A percentile compares a stretch with the other conserved stretches of the same genome.
Evolutionary conservation across 768 basidiomycete genomes (phyloP).

Genomic region (Tubosaeta brunneosetosa): DNA sequence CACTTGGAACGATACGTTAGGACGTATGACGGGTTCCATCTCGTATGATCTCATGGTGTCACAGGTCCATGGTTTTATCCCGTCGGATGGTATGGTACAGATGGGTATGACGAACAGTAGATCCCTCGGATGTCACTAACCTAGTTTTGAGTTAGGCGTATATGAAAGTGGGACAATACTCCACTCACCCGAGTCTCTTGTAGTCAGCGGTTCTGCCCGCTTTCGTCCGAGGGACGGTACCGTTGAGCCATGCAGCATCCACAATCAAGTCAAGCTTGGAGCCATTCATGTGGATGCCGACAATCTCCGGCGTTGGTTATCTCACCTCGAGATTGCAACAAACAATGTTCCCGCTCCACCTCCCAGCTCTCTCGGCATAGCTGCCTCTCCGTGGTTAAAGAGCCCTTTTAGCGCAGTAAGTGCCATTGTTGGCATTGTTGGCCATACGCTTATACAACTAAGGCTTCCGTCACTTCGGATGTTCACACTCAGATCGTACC

Average conservation of each 20-base stretch:
- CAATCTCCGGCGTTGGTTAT: constrained; percentile 21
- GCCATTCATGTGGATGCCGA: constrained; percentile 47
- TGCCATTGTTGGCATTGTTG: not conserved
- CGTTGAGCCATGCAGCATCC: constrained; percentile 51
- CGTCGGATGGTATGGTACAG: constrained; percentile 16
- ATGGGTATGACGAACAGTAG: constrained; percentile 26
- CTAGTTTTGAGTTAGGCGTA: constrained; percentile 8
- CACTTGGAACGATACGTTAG: constrained; percentile 69
- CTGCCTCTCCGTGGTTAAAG: constrained; percentile 25
- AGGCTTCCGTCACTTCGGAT: constrained; percentile 20
- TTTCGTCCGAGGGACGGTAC: constrained; percentile 57
- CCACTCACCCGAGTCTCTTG: constrained; percentile 41
- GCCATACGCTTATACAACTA: constrained; percentile 1
- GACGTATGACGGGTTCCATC: constrained; percentile 54
- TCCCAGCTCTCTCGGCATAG: constrained; percentile 1
- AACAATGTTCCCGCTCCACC: constrained; percentile 1
- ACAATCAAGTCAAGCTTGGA: constrained; percentile 41
- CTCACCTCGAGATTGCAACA: constrained; percentile 6
- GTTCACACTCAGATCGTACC: constrained; percentile 6
- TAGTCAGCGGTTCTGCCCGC: constrained; percentile 43
- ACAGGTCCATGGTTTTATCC: constrained; percentile 42
- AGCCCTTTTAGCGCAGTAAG: constrained; percentile 25
- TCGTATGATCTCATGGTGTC: constrained; percentile 47
- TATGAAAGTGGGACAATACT: constrained; percentile 37
- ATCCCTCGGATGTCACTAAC: not conserved